phyloP scores from a whole-genome alignment of 495 filamentous ascomycete species.

The Umbilicaria muhlenbergii region DNA sequence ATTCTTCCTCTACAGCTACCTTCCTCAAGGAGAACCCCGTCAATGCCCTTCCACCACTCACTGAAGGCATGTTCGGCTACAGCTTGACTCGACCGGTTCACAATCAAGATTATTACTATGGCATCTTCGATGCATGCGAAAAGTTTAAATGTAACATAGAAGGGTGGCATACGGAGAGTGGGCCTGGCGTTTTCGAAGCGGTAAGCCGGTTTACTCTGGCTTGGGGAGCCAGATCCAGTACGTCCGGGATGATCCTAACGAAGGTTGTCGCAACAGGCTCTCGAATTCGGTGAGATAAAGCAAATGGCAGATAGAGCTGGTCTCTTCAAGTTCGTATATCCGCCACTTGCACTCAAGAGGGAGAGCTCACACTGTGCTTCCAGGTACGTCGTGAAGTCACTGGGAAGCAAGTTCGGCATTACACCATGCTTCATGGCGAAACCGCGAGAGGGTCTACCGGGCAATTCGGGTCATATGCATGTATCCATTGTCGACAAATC shows the following conservation, averaged over 20 bases:
- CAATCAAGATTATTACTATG: constrained; percentile 91
- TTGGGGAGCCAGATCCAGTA: constrained; percentile 87
- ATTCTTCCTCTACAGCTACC: constrained; percentile 52
- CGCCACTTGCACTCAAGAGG: neutral
- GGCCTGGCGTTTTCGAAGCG: constrained; percentile 91
- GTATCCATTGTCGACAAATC: constrained; percentile 58
- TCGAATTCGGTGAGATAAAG: constrained; percentile 70
- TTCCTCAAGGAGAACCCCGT: constrained; percentile 63
- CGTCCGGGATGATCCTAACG: constrained; percentile 11
- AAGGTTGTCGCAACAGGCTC: constrained; percentile 28
- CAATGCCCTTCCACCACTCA: constrained; percentile 55
- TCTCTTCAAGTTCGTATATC: constrained; percentile 63
- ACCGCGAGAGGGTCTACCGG: constrained; percentile 72
- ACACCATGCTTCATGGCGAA: constrained; percentile 99
- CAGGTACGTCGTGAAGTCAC: constrained; percentile 70
- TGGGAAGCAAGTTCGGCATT: constrained; percentile 74
- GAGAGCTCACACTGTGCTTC: neutral
- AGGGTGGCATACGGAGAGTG: constrained; percentile 95
- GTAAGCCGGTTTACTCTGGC: constrained; percentile 38
- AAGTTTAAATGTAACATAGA: constrained; percentile 75
- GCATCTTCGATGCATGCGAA: constrained; percentile 69
- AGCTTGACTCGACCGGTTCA: constrained; percentile 82
- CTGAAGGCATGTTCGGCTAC: constrained; percentile 98
- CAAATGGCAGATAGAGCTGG: constrained; percentile 83
- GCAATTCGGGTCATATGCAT: constrained; percentile 93